Evolutionary conservation across 1,139 yeast species (phyloP), one percentile per base, ranked within the genome.

Genomic region (Candida pseudocylindracea): DNA sequence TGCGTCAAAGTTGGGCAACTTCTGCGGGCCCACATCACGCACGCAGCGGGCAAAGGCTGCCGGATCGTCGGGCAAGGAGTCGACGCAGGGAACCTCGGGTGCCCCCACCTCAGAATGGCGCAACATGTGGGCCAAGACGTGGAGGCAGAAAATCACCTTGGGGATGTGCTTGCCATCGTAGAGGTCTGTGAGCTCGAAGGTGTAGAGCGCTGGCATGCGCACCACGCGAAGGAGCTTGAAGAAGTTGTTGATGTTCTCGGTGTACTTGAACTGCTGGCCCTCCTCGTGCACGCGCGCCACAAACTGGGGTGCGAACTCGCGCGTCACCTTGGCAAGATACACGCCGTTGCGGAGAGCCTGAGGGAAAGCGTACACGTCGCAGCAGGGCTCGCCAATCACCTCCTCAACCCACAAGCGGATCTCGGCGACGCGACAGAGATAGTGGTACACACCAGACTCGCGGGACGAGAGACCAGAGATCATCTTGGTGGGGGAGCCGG

Each of bases 111-210:
- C 12, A 26, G 15, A 28, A 6, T 15, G 20, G 20, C 20, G 20
- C 20, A 15, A 15, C 20, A 71, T 72, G 50, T 67, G 79, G 31
- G 88, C 73, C 43, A 88, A 57, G 1, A 95, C 94, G 53, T 88
- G 95, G 30, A 88, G 57, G 44, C 96, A 83, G 49, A 83, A 85
- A 51, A 91, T 78, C 15, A 91, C 96, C 46, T 81, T 85, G 13
- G 98, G 96, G 15, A 85, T 67, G 45, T 88, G 80, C 44, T 83
- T 85, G 44, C 79, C 78, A 48, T 88, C 96, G 51, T 83, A 91
- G 30, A 88, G 59, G 52, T 88, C 99, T 2, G 93, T 83, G 36
- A 85, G 62, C 48, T 85, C 96, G 47, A 88, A 88, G 32, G 81
- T 63, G 48, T 85, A 88, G 34, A 83, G 59, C 41, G 72, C 91